Evolutionary conservation across 805 yeast species (phyloP), one percentile per base, ranked within the genome.

Genomic region (Komagataella pastoris): DNA sequence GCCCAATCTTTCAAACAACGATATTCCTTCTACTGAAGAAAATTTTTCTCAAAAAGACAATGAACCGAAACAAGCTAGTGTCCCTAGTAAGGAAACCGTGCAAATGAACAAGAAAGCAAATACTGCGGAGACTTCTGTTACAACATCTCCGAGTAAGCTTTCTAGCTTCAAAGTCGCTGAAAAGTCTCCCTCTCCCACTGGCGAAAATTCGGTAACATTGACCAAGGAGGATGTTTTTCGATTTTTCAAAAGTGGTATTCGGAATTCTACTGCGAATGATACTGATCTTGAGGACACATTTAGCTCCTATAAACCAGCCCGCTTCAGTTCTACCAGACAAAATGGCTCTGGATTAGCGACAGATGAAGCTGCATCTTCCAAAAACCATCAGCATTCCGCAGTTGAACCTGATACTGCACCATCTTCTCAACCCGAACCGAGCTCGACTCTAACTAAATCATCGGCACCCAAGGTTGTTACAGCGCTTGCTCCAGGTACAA

Each of bases 1-100:
- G 50, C 71, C 71, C 1, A 65, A 67, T 50, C 54, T 67, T n/a
- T 66, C 71, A 3, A 65, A 64, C 46, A 52, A 54, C 24, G 17
- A 36, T 47, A 14, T 17, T 47, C 10, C 40, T 21, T 12, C 40
- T 2, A 4, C 14, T 30, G 40, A 30, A 2, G 40, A 30, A 30
- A 14, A 12, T 10, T 30, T n/a, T 5, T 30, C 0, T 10, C 40
- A 30, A 4, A 30, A 30, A 30, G 40, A 10, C 6, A 30, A 10
- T 30, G 14, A 30, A 2, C 40, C 14, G 2, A 30, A 30, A 30
- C 40, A 30, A 10, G 40, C 14, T 8, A 30, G 40, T 14, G 40
- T 30, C n/a, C 40, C 40, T 12, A 30, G 40, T 30, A 30, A 30
- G 14, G 40, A 30, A 14, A 30, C 40, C 14, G 40, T 30, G 3